Base-by-base conservation (phyloP, 2,329 filamentous ascomycete species). In the Phialemoniopsis sp. region DNA sequence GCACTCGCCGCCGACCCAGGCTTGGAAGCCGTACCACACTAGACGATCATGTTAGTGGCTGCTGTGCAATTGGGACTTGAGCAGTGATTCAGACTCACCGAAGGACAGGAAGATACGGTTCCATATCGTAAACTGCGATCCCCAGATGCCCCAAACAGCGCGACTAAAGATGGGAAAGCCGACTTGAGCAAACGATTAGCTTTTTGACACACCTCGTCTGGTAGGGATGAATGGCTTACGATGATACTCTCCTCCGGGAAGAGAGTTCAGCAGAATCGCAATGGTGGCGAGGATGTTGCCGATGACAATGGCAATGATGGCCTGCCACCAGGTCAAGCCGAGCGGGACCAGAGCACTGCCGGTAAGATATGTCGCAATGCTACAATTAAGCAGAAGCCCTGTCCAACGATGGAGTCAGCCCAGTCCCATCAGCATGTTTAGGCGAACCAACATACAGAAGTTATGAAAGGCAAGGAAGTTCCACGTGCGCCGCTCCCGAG, bases 311-410 rank as follows among this genome's bases (percentile, higher is more conserved):
- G 54, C 60, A n/a, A 67, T 64, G 35, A 66, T 56, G 17, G 64
- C 61, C 41, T 67, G 64, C 63, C 64, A 67, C 58, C 62, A 67
- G 3, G 55, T 64, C 14, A 67, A 52, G 4, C 64, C 63, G 12
- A 65, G 41, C 2, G 63, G 59, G 34, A 67, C 65, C 15, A 67
- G 54, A n/a, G 63, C 59, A 32, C 63, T 66, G 28, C 64, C 64
- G 0, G 62, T 63, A 14, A 67, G 50, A 38, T 62, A 68, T 1
- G 61, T 66, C 2, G 63, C 56, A 43, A 67, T 67, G 43, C 63
- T 67, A 42, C 59, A 67, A 43, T 72, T 71, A 46, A 69, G 62
- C 34, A 73, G 47, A n/a, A 72, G 54, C 67, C 66, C 66, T 68
- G 19, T 3, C 19, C 19, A 3, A 29, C 15, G 13, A 29, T 16